Conservation (phyloP, 2,329 filamentous ascomycete species). For the Bipolaris gigantea region DNA sequence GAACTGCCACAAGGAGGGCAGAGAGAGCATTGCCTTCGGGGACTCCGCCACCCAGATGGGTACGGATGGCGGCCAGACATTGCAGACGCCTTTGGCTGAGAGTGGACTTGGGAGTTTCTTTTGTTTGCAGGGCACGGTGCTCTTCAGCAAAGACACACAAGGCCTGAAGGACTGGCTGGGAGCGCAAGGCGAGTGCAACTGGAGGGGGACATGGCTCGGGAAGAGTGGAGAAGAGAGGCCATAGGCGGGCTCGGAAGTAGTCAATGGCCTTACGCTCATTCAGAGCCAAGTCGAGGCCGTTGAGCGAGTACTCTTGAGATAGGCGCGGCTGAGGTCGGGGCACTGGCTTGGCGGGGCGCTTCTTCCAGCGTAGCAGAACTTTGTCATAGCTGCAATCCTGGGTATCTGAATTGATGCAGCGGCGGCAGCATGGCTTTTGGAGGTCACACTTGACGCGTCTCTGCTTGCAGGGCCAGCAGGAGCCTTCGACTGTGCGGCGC, state of each 20-base stretch:
- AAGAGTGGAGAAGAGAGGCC: constrained; percentile 17
- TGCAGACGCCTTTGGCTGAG: constrained; percentile 9
- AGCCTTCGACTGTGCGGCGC: constrained; percentile 14
- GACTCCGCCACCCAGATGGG: constrained; percentile 6
- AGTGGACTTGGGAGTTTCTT: constrained; percentile 4
- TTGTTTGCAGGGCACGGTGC: constrained; percentile 15
- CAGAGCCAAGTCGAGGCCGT: constrained; percentile 5
- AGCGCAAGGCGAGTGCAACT: constrained; percentile 13
- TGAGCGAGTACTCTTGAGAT: neutral
- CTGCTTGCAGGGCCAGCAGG: constrained; percentile 15
- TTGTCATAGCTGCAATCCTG: constrained; percentile 13
- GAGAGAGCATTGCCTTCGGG: constrained; percentile 8
- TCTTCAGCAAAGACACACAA: constrained; percentile 16
- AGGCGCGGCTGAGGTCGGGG: constrained; percentile 3
- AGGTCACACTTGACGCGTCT: constrained; percentile 13
- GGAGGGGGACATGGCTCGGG: constrained; percentile 14
- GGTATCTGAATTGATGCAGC: constrained; percentile 4
- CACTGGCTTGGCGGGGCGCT: constrained; percentile 12
- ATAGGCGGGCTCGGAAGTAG: constrained; percentile 17
- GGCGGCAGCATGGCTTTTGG: constrained; percentile 8
- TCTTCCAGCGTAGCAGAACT: constrained; percentile 11
- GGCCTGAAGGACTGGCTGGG: constrained; percentile 17
- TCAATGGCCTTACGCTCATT: constrained; percentile 19
- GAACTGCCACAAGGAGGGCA: constrained; percentile 16
- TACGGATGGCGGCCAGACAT: constrained; percentile 15